A percentile compares a stretch with the other conserved stretches of the same genome.
Conservation (phyloP, 257 asterid species). For the Orobanche coerulescens region DNA sequence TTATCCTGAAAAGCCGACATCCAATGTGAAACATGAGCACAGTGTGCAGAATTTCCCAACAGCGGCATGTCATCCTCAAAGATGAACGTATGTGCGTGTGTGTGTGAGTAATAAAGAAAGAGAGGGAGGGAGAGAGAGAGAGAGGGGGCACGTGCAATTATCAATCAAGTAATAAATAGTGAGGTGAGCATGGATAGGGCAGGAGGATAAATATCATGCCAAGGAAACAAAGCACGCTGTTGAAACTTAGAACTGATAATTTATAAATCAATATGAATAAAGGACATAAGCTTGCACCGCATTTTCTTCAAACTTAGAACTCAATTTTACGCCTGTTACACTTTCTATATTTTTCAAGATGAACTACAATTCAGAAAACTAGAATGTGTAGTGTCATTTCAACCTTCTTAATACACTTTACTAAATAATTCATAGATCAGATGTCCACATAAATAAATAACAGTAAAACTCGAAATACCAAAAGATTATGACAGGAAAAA, state of each 20-base stretch:
- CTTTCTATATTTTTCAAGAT: not conserved
- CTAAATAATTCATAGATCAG: not conserved
- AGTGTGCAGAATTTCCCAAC: too few species aligned
- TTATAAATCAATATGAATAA: not conserved
- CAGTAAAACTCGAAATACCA: too few species aligned
- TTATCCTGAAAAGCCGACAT: slow-evolving; percentile 50
- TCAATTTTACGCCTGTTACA: not conserved
- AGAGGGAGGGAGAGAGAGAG: too few species aligned
- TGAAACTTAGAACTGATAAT: too few species aligned
- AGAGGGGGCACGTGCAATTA: not conserved
- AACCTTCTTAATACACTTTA: not conserved
- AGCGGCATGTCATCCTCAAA: too few species aligned
- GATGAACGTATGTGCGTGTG: too few species aligned
- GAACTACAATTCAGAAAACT: not conserved
- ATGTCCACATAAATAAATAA: not conserved
- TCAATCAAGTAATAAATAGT: not conserved
- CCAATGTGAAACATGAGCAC: not conserved
- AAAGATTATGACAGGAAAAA: too few species aligned
- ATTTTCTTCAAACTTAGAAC: not conserved
- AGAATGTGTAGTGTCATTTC: not conserved
- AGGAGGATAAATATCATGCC: not conserved
- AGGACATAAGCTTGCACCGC: not conserved
- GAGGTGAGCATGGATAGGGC: not conserved
- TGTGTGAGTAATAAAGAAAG: too few species aligned
- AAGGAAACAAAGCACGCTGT: not conserved